phyloP scores from a whole-genome alignment of 2,329 filamentous ascomycete genomes.

The Fusarium sarcochroum region DNA sequence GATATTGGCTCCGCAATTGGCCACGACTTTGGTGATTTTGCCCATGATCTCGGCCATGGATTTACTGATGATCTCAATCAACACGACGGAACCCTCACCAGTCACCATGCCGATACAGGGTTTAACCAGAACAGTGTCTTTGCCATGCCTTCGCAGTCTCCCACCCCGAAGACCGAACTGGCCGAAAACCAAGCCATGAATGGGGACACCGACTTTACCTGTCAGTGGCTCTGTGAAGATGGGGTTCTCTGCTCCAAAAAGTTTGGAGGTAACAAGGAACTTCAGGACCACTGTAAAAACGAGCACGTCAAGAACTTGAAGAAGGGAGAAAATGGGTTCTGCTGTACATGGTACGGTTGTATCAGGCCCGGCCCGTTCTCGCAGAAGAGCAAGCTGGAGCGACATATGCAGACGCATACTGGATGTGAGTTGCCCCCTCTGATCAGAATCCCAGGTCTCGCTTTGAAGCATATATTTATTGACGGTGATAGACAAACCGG shows the following conservation, averaged over 20 bases:
- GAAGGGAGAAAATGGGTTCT: conserved; percentile 62
- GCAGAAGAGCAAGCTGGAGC: conserved; percentile 74
- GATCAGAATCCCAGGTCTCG: background rate
- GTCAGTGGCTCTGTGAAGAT: conserved; percentile 51
- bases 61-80: conserved; percentile 25
- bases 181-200: conserved; percentile 33
- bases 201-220: conserved; percentile 49
- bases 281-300: conserved; percentile 69
- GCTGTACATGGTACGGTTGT: conserved; percentile 71
- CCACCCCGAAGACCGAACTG: conserved; percentile 30
- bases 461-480: conserved; percentile 27
- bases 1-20: conserved; percentile 29
- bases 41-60: conserved; percentile 20
- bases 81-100: conserved; percentile 18
- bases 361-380: conserved; percentile 67
- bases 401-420: conserved; percentile 76
- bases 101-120: conserved; percentile 7
- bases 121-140: conserved; percentile 16
- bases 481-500: conserved; percentile 67
- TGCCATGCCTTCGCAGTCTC: conserved; percentile 6
- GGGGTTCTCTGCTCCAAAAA: conserved; percentile 51
- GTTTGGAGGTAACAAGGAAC: conserved; percentile 61
- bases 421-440: conserved; percentile 64
- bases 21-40: conserved; percentile 21
- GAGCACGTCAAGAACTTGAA: conserved; percentile 63